Evolutionary conservation across 176 grass and related monocot species (phyloP).

Genomic region (Triticum aestivum): IWGSC_CS_RefSeq_v2.1 NC_057812.1:1984726-1985225

Average conservation of each 20-base stretch:
- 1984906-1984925: too few species aligned
- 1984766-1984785: too few species aligned
- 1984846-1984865: background rate
- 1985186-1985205: too few species aligned
- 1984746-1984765: too few species aligned
- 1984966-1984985: background rate
- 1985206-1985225: too few species aligned
- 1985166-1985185: conserved; percentile 66
- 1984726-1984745: too few species aligned
- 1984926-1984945: background rate
- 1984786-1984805: too few species aligned
- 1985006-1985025: background rate
- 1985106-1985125: conserved; percentile 91
- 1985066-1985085: conserved; percentile 19
- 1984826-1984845: too few species aligned
- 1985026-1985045: too few species aligned
- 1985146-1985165: conserved; percentile 61
- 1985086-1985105: conserved; percentile 75
- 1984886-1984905: too few species aligned
- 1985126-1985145: conserved; percentile 62
- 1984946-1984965: conserved; percentile 20
- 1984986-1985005: too few species aligned
- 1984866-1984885: background rate
- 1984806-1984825: too few species aligned
- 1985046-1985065: conserved; percentile 10